phyloP scores from a whole-genome alignment of 352 stramenopile genomes.

The Phytophthora europaea region DNA sequence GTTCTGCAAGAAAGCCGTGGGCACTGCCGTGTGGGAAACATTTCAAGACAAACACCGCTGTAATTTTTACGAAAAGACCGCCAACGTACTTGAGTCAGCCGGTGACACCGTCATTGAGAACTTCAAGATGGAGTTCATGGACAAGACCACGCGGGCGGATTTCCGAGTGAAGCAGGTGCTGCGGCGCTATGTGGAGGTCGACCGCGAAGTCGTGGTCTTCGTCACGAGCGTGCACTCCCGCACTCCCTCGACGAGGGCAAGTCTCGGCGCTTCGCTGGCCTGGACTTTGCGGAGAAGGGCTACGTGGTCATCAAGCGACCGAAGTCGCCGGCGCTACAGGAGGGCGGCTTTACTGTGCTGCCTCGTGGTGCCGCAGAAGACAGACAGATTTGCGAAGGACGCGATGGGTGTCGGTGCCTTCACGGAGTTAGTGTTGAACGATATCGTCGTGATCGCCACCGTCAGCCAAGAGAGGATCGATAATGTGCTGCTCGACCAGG shows the following conservation, averaged over 20 bases:
- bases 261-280: constrained; percentile 21
- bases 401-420: constrained; percentile 24
- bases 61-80: constrained; percentile 28
- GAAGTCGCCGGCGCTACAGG: constrained; percentile 6
- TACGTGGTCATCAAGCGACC: constrained; percentile 38
- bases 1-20: constrained; percentile 30
- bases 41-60: constrained; percentile 34
- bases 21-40: constrained; percentile 38
- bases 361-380: constrained; percentile 35
- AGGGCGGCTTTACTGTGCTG: constrained; percentile 29
- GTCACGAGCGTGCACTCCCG: constrained; percentile 30
- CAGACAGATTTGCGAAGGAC: constrained; percentile 17
- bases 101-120: constrained; percentile 65
- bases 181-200: constrained; percentile 23
- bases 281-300: constrained; percentile 40
- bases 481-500: constrained; percentile 45
- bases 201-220: constrained; percentile 32
- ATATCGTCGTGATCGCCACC: constrained; percentile 42
- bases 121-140: constrained; percentile 56
- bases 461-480: constrained; percentile 56
- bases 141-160: constrained; percentile 52
- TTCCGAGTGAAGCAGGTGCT: constrained; percentile 69
- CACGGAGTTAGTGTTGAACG: constrained; percentile 41
- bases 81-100: constrained; percentile 17
- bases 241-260: constrained; percentile 34